Evolutionary conservation across 805 yeast species (phyloP).

Genomic region (Suhomyces xylopsoci): DNA sequence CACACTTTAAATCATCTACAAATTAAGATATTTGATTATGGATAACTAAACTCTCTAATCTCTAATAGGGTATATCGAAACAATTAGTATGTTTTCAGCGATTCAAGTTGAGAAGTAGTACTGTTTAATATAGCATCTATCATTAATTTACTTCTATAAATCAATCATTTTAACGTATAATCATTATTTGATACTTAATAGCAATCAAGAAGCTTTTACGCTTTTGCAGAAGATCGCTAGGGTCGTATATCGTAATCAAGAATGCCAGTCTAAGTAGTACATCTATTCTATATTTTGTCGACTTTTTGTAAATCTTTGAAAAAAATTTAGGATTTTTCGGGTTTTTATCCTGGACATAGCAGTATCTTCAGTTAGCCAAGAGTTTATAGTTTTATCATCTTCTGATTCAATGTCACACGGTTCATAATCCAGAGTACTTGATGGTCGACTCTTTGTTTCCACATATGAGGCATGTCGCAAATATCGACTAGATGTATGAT

Average conservation of each 20-base stretch:
- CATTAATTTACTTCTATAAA: neutral
- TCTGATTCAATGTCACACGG: neutral
- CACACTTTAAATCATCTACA: neutral
- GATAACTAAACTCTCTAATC: neutral
- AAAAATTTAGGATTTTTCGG: neutral
- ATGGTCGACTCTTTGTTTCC: neutral
- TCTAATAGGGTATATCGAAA: neutral
- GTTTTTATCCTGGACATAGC: neutral
- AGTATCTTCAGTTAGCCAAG: neutral
- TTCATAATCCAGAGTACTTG: neutral
- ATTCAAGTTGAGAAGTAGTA: neutral
- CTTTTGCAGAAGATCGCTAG: neutral
- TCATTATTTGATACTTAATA: neutral
- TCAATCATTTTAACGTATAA: neutral
- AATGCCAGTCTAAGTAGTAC: constrained; percentile 9
- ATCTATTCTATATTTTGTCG: constrained; percentile 1
- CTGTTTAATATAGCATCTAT: neutral
- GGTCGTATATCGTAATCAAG: constrained; percentile 3
- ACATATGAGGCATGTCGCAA: neutral
- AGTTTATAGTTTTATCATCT: neutral
- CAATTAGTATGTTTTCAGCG: neutral
- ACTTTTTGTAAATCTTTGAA: neutral
- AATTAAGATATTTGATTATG: neutral
- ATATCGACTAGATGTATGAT: neutral
- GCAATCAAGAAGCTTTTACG: neutral